A percentile compares a stretch with the other conserved stretches of the same genome.
phyloP scores from a whole-genome alignment of 768 basidiomycete species.

The Cystobasidium tubakii region DNA sequence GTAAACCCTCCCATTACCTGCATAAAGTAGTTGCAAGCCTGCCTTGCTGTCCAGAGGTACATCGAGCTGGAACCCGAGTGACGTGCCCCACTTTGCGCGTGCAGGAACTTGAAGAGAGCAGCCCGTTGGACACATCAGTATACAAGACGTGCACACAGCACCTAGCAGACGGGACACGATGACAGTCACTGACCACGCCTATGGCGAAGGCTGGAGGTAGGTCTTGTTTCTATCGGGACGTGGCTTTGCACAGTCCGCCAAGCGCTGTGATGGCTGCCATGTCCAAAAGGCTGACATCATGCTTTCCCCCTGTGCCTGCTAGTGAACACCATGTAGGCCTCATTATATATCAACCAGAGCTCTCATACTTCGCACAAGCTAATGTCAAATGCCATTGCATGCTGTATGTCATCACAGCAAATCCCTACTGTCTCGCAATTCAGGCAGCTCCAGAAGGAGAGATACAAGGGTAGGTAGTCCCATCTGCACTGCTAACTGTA shows the following conservation, averaged over 20 bases:
- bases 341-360: no score
- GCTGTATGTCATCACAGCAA: not conserved
- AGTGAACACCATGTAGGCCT: not conserved
- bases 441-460: slow-evolving; percentile 5
- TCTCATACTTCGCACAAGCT: not conserved
- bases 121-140: not conserved
- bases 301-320: not conserved
- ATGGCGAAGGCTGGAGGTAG: slow-evolving; percentile 7
- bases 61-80: no score
- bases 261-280: not conserved
- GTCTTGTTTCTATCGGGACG: not conserved
- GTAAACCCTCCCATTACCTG: no score
- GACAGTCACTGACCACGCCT: not conserved
- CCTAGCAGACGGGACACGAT: not conserved
- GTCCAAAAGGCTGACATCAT: not conserved
- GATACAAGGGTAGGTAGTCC: not conserved
- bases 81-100: not conserved
- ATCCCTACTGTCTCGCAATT: slow-evolving; percentile 15
- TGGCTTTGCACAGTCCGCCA: not conserved
- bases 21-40: no score
- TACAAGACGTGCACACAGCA: not conserved
- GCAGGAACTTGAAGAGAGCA: no score
- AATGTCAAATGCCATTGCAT: not conserved
- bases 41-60: no score
- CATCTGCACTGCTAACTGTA: not conserved